These are phyloP conservation scores for Chaetomium tenue DNA, from an alignment of 495 filamentous ascomycete genomes.

Conservation along the genomic window DNA sequence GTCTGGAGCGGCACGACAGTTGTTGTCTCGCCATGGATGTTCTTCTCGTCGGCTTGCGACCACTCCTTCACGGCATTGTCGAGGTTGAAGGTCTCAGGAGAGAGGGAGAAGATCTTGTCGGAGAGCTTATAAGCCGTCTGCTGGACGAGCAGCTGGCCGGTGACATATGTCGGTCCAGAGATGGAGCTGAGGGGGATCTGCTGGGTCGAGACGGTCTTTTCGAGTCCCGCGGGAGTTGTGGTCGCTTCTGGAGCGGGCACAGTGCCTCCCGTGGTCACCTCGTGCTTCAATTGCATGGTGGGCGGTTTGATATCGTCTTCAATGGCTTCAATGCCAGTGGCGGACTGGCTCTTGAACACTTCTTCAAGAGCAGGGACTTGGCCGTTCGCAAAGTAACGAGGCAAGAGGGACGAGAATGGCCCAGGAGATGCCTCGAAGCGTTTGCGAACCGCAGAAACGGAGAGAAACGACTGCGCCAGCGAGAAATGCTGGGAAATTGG, in stretches of 20 bases:
- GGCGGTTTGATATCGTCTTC: slow-evolving; percentile 12
- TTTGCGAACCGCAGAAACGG: slow-evolving; percentile 25
- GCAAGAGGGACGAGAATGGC: slow-evolving; percentile 25
- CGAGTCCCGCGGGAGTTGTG: slow-evolving; percentile 31
- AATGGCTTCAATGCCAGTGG: slow-evolving; percentile 22
- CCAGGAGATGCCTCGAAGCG: slow-evolving; percentile 30
- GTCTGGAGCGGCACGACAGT: slow-evolving; percentile 78
- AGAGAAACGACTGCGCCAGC: slow-evolving; percentile 31
- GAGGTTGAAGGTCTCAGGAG: slow-evolving; percentile 86
- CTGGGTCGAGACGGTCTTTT: slow-evolving; percentile 42
- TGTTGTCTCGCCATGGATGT: slow-evolving; percentile 78
- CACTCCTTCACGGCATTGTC: slow-evolving; percentile 78
- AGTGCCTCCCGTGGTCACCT: slow-evolving; percentile 28
- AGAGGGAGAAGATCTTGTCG: slow-evolving; percentile 96
- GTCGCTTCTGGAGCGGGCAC: slow-evolving; percentile 16
- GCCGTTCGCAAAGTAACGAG: slow-evolving; percentile 27
- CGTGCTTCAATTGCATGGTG: slow-evolving; percentile 33
- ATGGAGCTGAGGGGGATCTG: slow-evolving; percentile 62
- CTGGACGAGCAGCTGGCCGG: slow-evolving; percentile 87
- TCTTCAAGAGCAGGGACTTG: slow-evolving; percentile 25
- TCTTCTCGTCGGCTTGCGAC: slow-evolving; percentile 62
- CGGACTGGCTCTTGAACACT: slow-evolving; percentile 21
- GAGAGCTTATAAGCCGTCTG: slow-evolving; percentile 92
- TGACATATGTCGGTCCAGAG: slow-evolving; percentile 84
- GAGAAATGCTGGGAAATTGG: slow-evolving; percentile 16